Evolutionary conservation across 2,329 filamentous ascomycete species (phyloP).

Genomic region (Emmonsia crescens): DNA sequence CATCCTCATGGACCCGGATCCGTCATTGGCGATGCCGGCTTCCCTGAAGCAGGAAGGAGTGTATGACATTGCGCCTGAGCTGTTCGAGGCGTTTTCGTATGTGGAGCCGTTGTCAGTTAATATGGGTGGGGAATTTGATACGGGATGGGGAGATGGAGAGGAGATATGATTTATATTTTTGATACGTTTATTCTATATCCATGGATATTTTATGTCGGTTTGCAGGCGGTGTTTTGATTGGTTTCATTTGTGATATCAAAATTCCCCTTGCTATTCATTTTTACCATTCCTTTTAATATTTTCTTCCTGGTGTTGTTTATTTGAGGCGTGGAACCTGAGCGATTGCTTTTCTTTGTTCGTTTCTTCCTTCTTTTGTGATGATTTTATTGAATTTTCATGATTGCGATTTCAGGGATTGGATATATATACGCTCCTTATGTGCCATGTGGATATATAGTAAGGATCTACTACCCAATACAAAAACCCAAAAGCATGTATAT

Average conservation of each 20-base stretch:
- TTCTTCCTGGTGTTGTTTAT: not conserved
- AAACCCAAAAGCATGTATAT: not conserved
- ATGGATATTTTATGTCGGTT: not conserved
- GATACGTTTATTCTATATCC: not conserved
- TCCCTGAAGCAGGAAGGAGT: constrained; percentile 30
- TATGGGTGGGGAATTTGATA: constrained; percentile 25
- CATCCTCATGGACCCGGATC: constrained; percentile 11
- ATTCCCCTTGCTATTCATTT: not conserved
- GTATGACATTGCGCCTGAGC: constrained; percentile 35
- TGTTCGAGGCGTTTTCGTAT: constrained; percentile 37
- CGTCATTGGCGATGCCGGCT: constrained; percentile 15
- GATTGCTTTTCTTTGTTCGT: not conserved
- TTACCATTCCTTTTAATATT: not conserved
- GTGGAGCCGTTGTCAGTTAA: constrained; percentile 34
- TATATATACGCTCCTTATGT: not conserved
- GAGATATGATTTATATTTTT: not conserved
- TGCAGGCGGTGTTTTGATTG: not conserved
- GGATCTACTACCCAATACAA: not conserved
- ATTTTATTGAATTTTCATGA: not conserved
- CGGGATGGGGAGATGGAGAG: constrained; percentile 4
- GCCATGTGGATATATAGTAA: not conserved
- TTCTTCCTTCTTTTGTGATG: not conserved
- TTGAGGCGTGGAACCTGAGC: not conserved
- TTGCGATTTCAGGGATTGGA: not conserved
- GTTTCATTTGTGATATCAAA: not conserved